phyloP scores from a whole-genome alignment of 78 protist species.

The Bodo saltans region DNA sequence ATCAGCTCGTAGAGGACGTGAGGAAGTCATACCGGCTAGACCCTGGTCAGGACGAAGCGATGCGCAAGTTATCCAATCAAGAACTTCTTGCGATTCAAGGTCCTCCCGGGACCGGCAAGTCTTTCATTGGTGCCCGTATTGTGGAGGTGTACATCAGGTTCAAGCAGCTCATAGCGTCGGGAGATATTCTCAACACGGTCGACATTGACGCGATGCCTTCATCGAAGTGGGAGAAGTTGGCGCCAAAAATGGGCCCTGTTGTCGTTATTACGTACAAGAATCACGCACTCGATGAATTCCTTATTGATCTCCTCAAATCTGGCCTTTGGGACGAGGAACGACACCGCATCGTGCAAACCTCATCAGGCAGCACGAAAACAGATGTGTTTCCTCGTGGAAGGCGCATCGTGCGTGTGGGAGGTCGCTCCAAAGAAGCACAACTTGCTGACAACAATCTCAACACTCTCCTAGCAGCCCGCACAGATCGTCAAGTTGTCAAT shows the following conservation, averaged over 20 bases:
- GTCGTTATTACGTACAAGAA: background rate
- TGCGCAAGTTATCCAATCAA: too few relatives aligned
- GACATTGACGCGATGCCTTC: background rate
- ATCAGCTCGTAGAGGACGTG: too few relatives aligned
- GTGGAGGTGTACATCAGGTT: background rate
- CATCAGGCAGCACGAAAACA: too few relatives aligned
- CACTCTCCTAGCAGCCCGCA: too few relatives aligned
- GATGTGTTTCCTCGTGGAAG: too few relatives aligned
- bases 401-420: too few relatives aligned
- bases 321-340: background rate
- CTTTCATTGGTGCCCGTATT: background rate
- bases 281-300: background rate
- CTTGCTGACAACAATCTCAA: too few relatives aligned
- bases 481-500: too few relatives aligned
- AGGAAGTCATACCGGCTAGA: too few relatives aligned
- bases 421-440: too few relatives aligned
- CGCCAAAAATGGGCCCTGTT: background rate
- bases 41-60: too few relatives aligned
- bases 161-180: background rate
- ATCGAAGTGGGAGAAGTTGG: background rate
- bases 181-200: background rate
- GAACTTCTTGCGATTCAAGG: background rate
- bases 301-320: background rate
- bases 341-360: too few relatives aligned
- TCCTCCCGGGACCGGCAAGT: background rate